Evolutionary conservation across 2,329 filamentous ascomycete genomes (phyloP).

Genomic region (Colletotrichum sp.): DNA sequence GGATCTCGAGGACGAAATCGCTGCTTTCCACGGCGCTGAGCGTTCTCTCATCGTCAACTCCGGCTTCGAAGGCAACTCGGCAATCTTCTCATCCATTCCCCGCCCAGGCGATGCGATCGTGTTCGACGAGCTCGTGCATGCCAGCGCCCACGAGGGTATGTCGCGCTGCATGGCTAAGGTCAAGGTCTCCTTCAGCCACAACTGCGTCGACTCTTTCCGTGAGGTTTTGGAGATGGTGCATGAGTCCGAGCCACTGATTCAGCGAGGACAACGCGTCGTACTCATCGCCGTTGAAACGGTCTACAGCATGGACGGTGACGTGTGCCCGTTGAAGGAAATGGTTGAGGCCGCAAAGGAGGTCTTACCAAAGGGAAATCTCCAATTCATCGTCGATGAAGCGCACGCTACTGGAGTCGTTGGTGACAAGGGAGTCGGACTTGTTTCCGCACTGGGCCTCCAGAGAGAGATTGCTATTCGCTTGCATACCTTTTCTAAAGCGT

Average conservation of each 20-base stretch:
- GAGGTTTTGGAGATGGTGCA: constrained; percentile 36
- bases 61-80: constrained; percentile 59
- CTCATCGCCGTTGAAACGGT: constrained; percentile 45
- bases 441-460: constrained; percentile 54
- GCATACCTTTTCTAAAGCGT: constrained; percentile 59
- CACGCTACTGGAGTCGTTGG: constrained; percentile 59
- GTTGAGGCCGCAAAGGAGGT: constrained; percentile 38
- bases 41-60: constrained; percentile 66
- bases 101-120: constrained; percentile 61
- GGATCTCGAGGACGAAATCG: constrained; percentile 63
- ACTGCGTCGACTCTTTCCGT: constrained; percentile 36
- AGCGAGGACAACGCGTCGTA: constrained; percentile 33
- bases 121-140: constrained; percentile 71
- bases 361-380: constrained; percentile 39
- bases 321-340: constrained; percentile 42
- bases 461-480: constrained; percentile 52
- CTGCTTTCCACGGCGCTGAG: constrained; percentile 63
- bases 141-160: constrained; percentile 71
- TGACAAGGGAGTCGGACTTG: constrained; percentile 50
- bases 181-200: constrained; percentile 49
- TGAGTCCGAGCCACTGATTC: constrained; percentile 32
- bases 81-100: constrained; percentile 54
- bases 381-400: constrained; percentile 62
- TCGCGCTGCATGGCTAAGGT: constrained; percentile 55
- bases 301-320: constrained; percentile 56